Base-by-base conservation (phyloP, 768 basidiomycete species). In the Mycena kentingensis region DNA sequence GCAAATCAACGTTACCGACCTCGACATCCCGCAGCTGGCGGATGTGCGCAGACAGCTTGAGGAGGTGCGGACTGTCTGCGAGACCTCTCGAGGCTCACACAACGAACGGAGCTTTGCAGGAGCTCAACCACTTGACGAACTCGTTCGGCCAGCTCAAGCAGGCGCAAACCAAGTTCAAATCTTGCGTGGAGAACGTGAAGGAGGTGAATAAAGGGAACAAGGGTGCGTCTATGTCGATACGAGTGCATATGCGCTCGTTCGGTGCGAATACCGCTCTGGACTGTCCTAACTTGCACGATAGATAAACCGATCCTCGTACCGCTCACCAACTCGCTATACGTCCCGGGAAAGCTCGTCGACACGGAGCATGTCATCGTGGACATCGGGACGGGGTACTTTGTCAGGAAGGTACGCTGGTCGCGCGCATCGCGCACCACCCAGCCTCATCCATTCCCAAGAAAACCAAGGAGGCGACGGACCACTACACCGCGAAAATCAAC, bases 351-450 rank as follows among this genome's bases (percentile, higher is more conserved):
- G 70, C 77, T 98, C 41, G 77, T 76, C 35, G 89, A 97, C 64
- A 69, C 82, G 1, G 88, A 93, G 38, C 81, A 92, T 60, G 95
- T 99, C 41, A 86, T 98, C 56, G 83, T 98, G 32, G 97, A 99
- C 67, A 79, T 98, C 24, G 97, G 97, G 1, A 98, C 96, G 0
- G 96, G 97, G 0, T 99, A 98, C 70, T 98, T 87, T 60, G 90
- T 98, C 16, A 85, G 91, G 71, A 99, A 98, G 81, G 97, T 92
- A 41, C 37, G 75, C 49, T 19, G 32, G 28, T 22, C 15, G 10
- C 24, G 11, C 21, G 25, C 5, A 24, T 19, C 27, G 35, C n/a
- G 21, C 18, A 46, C 10, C 12, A 11, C 42, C 6, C 25, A 28
- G 16, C 38, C 28, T 25, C 32, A 22, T 50, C 13, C 46, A 25